Percentiles rank a stretch among this genome's conserved stretches.
Conservation (phyloP, 106 monocot species). For the Allium sativum region DNA sequence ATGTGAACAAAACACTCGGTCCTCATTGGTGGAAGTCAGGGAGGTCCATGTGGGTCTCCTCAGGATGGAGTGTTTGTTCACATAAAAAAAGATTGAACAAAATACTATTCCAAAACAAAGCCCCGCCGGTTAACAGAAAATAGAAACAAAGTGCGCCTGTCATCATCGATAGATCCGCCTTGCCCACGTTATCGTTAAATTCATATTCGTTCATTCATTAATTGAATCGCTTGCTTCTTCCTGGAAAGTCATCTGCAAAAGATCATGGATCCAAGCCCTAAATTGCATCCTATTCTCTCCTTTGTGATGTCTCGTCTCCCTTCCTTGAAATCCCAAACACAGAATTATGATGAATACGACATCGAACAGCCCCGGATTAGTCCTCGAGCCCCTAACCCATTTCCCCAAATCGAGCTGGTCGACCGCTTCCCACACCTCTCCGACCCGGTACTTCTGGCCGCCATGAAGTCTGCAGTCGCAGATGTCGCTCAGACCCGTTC, state of each 20-base stretch:
- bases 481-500: constrained; percentile 41
- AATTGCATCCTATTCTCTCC: constrained; percentile 71
- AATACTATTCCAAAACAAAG: too few species aligned
- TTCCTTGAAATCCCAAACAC: constrained; percentile 2
- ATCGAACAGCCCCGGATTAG: constrained; percentile 44
- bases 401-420: constrained; percentile 28
- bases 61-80: too few species aligned
- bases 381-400: neutral
- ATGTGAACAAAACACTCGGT: too few species aligned
- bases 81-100: too few species aligned
- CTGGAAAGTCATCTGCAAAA: neutral
- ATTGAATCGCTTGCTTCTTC: too few species aligned
- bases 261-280: constrained; percentile 77
- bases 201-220: too few species aligned
- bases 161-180: too few species aligned
- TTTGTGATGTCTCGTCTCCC: constrained; percentile 68
- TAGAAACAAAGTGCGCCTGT: too few species aligned
- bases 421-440: constrained; percentile 48
- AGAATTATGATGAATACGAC: constrained; percentile 18
- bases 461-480: constrained; percentile 38
- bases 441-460: constrained; percentile 27
- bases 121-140: too few species aligned
- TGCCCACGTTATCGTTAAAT: too few species aligned
- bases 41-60: too few species aligned
- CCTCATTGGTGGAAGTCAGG: too few species aligned